Base-by-base conservation (phyloP, 1,284 basidiomycete genomes). In the Leucoagaricus sp. region DNA sequence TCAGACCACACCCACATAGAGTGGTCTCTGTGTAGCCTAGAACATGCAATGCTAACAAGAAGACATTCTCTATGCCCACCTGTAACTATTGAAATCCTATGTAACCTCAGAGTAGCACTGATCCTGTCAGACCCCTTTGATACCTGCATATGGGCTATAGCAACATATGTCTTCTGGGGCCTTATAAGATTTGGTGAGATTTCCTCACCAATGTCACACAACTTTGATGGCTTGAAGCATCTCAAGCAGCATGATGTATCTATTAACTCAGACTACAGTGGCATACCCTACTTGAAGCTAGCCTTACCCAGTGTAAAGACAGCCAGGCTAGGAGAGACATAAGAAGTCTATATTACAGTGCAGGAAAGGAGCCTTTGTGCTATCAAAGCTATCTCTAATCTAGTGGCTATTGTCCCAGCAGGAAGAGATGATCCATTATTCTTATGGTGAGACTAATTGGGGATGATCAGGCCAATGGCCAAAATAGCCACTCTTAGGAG, bases 141-240 rank as follows among this genome's bases (percentile, higher is more conserved):
- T 41, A 69, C 74, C 0, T 73, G 71, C 26, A 52, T 74, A 0
- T 75, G 72, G 73, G 72, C 71, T 0, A 65, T 70, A 31, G 64
- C 65, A 2, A 49, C 58, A 1, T 74, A 69, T 49, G 65, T 71
- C 12, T 75, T 75, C 59, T 75, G 66, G 64, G 72, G 73, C 0
- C 61, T 75, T 54, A 71, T 75, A 69, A 59, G 68, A 0, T 73
- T 75, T 52, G 70, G 72, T 0, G 72, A 75, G 57, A 66, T 69
- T 0, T 64, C 72, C 0, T 70, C 73, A 0, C 41, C 48, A 0
- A 55, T 65, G 0, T 49, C 65, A 1, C 15, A 38, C 0, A 55
- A 28, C 4, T 75, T 71, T 54, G 36, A 65, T 42, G 36, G 40
- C 0, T 2, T 3, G 0, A 61, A 60, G 12, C 69, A 72, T 49